Percentiles rank a stretch among this genome's conserved stretches.
Conservation (phyloP, 352 stramenopile genomes). For the Globisporangium solare region DNA sequence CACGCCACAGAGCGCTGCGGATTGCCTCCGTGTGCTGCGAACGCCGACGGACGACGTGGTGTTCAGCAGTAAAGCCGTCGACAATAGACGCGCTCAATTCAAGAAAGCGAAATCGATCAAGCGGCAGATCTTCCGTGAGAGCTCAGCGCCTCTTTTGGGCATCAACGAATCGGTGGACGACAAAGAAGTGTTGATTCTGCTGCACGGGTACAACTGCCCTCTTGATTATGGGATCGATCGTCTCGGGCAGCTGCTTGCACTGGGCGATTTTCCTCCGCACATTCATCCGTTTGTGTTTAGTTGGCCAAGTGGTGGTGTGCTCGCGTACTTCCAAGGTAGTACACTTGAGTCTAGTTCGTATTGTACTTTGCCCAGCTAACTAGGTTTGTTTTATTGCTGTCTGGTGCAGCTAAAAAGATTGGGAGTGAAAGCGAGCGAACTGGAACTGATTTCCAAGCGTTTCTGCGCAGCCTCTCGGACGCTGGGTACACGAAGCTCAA, state of each 20-base stretch:
- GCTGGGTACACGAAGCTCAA: conserved; percentile 59
- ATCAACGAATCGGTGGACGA: not conserved
- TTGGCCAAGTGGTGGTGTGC: conserved; percentile 29
- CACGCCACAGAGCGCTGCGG: conserved; percentile 28
- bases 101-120: conserved; percentile 16
- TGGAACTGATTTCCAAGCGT: conserved; percentile 33
- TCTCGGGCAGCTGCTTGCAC: conserved; percentile 25
- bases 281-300: conserved; percentile 45
- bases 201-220: conserved; percentile 37
- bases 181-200: conserved; percentile 26
- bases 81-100: conserved; percentile 3
- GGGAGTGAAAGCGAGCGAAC: conserved; percentile 43
- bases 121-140: conserved; percentile 18
- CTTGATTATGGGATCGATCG: conserved; percentile 30
- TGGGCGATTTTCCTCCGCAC: conserved; percentile 29
- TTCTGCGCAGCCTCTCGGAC: conserved; percentile 57
- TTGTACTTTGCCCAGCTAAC: not conserved
- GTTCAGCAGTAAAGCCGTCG: conserved; percentile 27
- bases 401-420: conserved; percentile 24
- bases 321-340: conserved; percentile 30
- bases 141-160: conserved; percentile 16
- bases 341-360: conserved; percentile 3
- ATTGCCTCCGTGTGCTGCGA: conserved; percentile 34
- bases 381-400: not conserved
- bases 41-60: conserved; percentile 49